These are phyloP conservation scores for Alternaria postmessia DNA, from an alignment of 2,329 filamentous ascomycete genomes.

Conservation along the genomic window DNA sequence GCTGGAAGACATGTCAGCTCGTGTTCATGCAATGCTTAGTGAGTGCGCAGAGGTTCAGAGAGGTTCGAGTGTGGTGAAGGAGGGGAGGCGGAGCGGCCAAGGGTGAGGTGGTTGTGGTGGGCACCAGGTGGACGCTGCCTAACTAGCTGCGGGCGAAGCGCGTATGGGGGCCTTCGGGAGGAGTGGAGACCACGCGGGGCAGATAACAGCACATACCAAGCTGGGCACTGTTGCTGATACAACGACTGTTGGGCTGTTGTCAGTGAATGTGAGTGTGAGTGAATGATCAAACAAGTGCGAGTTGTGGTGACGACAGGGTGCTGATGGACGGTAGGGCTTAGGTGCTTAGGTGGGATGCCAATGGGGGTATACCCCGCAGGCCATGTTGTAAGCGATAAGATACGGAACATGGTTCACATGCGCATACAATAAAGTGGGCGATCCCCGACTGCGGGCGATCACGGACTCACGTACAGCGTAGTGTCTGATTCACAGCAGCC, in stretches of 20 bases:
- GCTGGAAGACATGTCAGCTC: slow-evolving; percentile 44
- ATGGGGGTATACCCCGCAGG: slow-evolving; percentile 14
- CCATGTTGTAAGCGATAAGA: slow-evolving; percentile 16
- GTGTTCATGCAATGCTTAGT: slow-evolving; percentile 18
- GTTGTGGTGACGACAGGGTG: slow-evolving; percentile 10
- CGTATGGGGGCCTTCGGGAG: slow-evolving; percentile 21
- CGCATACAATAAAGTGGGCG: not conserved
- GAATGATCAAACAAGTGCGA: not conserved
- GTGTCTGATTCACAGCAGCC: not conserved
- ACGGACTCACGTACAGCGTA: not conserved
- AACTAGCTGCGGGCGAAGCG: slow-evolving; percentile 30
- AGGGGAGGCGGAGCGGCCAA: slow-evolving; percentile 11
- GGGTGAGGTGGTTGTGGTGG: slow-evolving; percentile 21
- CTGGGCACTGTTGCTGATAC: not conserved
- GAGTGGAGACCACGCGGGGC: slow-evolving; percentile 7
- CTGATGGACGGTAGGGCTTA: slow-evolving; percentile 6
- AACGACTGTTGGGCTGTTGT: not conserved
- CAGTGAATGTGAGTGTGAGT: not conserved
- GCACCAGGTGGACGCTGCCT: slow-evolving; percentile 33
- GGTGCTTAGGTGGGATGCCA: slow-evolving; percentile 14
- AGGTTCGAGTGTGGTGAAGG: slow-evolving; percentile 15
- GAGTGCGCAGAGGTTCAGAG: slow-evolving; percentile 7
- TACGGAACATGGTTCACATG: slow-evolving; percentile 16
- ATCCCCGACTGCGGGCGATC: not conserved
- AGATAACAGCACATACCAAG: slow-evolving; percentile 14